phyloP scores from a whole-genome alignment of 2,329 filamentous ascomycete genomes.

The Paraconiothyrium sp. region DNA sequence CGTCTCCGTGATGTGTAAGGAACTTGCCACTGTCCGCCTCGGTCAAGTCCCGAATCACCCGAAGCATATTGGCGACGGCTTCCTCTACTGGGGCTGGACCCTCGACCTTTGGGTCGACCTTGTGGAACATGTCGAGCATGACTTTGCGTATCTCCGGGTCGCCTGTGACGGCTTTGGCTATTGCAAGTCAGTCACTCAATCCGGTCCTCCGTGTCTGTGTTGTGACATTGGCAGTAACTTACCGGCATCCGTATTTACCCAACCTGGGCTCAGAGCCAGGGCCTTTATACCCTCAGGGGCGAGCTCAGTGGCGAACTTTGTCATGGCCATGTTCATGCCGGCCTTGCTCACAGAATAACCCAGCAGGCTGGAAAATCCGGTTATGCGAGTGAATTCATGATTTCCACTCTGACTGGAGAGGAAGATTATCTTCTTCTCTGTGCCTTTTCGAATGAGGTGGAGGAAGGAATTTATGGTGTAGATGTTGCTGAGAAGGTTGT shows the following conservation, averaged over 20 bases:
- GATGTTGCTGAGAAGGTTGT: slow-evolving; percentile 62
- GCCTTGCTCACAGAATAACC: slow-evolving; percentile 62
- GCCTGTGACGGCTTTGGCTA: slow-evolving; percentile 23
- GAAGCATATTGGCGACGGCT: slow-evolving; percentile 21
- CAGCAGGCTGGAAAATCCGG: slow-evolving; percentile 45
- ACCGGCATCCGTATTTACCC: slow-evolving; percentile 36
- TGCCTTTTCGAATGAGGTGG: slow-evolving; percentile 61
- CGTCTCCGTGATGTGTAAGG: slow-evolving; percentile 21
- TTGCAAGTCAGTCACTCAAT: slow-evolving; percentile 15
- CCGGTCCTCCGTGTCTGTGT: neutral
- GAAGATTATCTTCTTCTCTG: slow-evolving; percentile 63
- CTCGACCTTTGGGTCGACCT: slow-evolving; percentile 22
- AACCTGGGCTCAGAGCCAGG: slow-evolving; percentile 48
- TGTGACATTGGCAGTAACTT: slow-evolving; percentile 20
- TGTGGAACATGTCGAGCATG: slow-evolving; percentile 20
- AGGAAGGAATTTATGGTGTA: slow-evolving; percentile 63
- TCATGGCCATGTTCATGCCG: slow-evolving; percentile 61
- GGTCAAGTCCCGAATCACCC: slow-evolving; percentile 19
- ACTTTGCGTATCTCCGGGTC: slow-evolving; percentile 23
- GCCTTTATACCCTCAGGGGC: slow-evolving; percentile 41
- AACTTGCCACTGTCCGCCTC: slow-evolving; percentile 26
- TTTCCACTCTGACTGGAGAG: slow-evolving; percentile 56
- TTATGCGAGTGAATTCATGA: slow-evolving; percentile 51
- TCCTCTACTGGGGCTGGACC: slow-evolving; percentile 21
- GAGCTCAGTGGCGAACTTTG: slow-evolving; percentile 59